These are phyloP conservation scores for Xylaria palmicola DNA, from an alignment of 495 filamentous ascomycete genomes.

Conservation along the genomic window DNA sequence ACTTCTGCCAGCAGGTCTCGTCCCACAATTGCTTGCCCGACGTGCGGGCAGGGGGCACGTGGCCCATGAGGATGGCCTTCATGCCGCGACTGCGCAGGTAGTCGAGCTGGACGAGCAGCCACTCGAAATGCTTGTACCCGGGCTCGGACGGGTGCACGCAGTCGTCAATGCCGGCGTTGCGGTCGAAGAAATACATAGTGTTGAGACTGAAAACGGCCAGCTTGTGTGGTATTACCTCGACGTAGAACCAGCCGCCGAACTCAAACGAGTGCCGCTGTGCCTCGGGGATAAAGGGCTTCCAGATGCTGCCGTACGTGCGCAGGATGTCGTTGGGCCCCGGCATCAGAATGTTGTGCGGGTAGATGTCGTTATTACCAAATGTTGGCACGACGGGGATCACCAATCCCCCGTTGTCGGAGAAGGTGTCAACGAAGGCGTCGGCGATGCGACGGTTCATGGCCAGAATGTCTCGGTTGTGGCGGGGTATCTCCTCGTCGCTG, in stretches of 20 bases:
- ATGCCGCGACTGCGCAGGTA: conserved; percentile 78
- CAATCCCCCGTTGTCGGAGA: conserved; percentile 58
- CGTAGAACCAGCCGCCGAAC: conserved; percentile 89
- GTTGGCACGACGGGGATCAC: conserved; percentile 82
- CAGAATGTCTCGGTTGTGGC: conserved; percentile 69
- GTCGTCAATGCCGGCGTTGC: conserved; percentile 89
- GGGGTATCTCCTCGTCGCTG: conserved; percentile 81
- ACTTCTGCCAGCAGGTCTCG: conserved; percentile 95
- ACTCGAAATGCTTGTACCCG: conserved; percentile 93
- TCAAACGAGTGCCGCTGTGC: conserved; percentile 89
- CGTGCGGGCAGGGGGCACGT: conserved; percentile 87
- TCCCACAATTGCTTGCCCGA: conserved; percentile 85
- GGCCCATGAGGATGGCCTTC: conserved; percentile 93
- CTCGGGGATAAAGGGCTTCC: conserved; percentile 87
- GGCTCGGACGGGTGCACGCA: conserved; percentile 75
- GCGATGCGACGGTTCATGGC: conserved; percentile 72
- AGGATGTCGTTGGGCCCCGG: conserved; percentile 85
- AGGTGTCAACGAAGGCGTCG: conserved; percentile 71
- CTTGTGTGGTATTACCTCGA: conserved; percentile 83
- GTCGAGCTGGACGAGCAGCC: conserved; percentile 88
- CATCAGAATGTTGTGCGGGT: conserved; percentile 92
- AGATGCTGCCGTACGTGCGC: conserved; percentile 67
- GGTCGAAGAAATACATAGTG: conserved; percentile 92
- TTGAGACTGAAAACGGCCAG: conserved; percentile 94
- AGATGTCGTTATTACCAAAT: conserved; percentile 95